Evolutionary conservation across 331 rosid genomes (phyloP), one percentile per base, ranked within the genome.

Genomic region (Quercus phellos): DNA sequence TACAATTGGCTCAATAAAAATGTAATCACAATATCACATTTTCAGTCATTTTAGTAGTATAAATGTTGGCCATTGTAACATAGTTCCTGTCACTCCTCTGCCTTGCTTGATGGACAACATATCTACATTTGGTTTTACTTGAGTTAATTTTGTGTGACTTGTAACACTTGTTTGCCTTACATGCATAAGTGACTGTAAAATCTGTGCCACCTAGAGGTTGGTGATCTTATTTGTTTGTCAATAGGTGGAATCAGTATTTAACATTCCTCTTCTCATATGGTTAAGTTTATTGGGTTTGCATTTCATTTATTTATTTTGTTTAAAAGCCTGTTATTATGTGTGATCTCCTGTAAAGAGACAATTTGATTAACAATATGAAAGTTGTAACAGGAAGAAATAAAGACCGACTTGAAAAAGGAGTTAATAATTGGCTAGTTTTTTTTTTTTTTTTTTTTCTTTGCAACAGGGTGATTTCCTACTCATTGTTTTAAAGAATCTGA

Each of bases 391-490:
- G 17, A 58, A 58, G 16, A 58, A n/a, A 58, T 8, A 12, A 58
- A 10, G 64, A 9, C 64, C 0, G 6, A 22, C 30, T 9, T 58
- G 64, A 22, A 58, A 58, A 46, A 27, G 12, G 35, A 79, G 42
- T 32, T 22, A 51, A 30, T 61, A 61, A 32, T 73, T 80, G 75
- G 67, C 54, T 26, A 24, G 72, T 53, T 66, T n/a, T 70, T 2
- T 38, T 35, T 34, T 38, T 34, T 38, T 35, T 34, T 35, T 38
- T 2, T 38, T 74, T 74, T 32, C 17, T 74, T 58, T 64, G 78
- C 38, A 77, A 81, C 89, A 91, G 98, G 96, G 97, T 34, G 98
- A 94, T 83, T 94, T 94, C 85, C 91, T 94, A 73, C 94, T 94
- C 69, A 87, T 92, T 85, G 90, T 94, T 73, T 76, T 92, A 77